Conservation (phyloP, 2,329 filamentous ascomycete species). For the Teratosphaeria viscida region DNA sequence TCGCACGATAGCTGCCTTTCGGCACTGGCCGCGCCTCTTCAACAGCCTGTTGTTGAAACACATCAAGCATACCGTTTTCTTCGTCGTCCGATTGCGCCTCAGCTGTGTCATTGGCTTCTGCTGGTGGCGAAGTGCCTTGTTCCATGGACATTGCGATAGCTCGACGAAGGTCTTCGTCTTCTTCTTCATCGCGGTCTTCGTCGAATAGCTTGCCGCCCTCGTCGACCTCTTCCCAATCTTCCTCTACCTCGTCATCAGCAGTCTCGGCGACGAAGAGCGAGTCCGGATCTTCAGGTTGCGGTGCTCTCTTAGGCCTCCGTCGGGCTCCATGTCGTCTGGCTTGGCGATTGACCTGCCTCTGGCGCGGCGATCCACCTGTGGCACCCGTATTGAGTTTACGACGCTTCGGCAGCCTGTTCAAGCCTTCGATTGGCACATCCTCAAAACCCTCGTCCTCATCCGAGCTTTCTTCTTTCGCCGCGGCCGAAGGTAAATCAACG, state of each 20-base stretch:
- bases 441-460: constrained; percentile 70
- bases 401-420: constrained; percentile 70
- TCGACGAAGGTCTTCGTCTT: constrained; percentile 65
- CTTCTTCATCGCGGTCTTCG: constrained; percentile 39
- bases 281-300: constrained; percentile 33
- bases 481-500: constrained; percentile 48
- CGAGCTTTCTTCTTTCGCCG: constrained; percentile 41
- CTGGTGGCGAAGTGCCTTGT: constrained; percentile 44
- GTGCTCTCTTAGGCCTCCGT: not conserved
- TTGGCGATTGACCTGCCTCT: constrained; percentile 39
- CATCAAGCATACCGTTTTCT: constrained; percentile 30
- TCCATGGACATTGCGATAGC: constrained; percentile 79
- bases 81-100: constrained; percentile 11
- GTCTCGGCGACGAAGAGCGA: constrained; percentile 45
- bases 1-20: constrained; percentile 44
- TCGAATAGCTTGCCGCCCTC: constrained; percentile 48
- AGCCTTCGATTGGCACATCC: constrained; percentile 80
- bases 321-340: constrained; percentile 24
- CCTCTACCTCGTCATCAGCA: constrained; percentile 12
- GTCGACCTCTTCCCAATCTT: constrained; percentile 28
- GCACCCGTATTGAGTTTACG: constrained; percentile 19
- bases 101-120: constrained; percentile 40
- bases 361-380: constrained; percentile 28
- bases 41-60: constrained; percentile 36
- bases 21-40: constrained; percentile 34